phyloP scores from a whole-genome alignment of 768 basidiomycete species.

The Tulasnella sp. region DNA sequence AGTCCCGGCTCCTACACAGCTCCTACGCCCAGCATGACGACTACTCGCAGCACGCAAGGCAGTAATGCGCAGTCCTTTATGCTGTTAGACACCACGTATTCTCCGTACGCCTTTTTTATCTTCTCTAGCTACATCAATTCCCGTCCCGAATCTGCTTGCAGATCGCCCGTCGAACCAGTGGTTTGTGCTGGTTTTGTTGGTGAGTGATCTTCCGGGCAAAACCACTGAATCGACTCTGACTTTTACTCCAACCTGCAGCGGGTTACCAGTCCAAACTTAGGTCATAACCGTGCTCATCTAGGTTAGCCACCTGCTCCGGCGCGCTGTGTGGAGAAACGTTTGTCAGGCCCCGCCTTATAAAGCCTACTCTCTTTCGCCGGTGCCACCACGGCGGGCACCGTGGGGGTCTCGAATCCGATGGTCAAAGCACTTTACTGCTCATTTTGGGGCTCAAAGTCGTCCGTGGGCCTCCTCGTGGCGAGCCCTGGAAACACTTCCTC shows the following conservation, averaged over 20 bases:
- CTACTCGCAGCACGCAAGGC: too few species aligned
- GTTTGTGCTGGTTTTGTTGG: neutral
- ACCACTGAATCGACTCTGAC: neutral
- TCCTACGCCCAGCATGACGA: too few species aligned
- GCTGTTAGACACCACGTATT: too few species aligned
- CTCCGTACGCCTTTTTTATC: neutral
- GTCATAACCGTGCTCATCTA: neutral
- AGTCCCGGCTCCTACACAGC: too few species aligned
- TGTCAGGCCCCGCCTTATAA: neutral
- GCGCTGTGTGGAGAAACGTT: neutral
- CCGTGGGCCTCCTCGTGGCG: neutral
- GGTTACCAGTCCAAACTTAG: conserved; percentile 2
- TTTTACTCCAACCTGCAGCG: neutral
- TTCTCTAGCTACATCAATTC: neutral
- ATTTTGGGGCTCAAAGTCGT: neutral
- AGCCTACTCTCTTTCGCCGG: neutral
- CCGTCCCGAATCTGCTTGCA: neutral
- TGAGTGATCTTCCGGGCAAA: neutral
- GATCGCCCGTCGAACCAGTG: neutral
- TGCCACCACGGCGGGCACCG: neutral
- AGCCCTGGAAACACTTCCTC: neutral
- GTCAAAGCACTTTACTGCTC: neutral
- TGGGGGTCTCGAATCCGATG: neutral
- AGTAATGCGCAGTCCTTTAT: too few species aligned
- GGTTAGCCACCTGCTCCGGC: conserved; percentile 5